Conservation (phyloP, 257 asterid genomes). For the Solanum okadae region DNA sequence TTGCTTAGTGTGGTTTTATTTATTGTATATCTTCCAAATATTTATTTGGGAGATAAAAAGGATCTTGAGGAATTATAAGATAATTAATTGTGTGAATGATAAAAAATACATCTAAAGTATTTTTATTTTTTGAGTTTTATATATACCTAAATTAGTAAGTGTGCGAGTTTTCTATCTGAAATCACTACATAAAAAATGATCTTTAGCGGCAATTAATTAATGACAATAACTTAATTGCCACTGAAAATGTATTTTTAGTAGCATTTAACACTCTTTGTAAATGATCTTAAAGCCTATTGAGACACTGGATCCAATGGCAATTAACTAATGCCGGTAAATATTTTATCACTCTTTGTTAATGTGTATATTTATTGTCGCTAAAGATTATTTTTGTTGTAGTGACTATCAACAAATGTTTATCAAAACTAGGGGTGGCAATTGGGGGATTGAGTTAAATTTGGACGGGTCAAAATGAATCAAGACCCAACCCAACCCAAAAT, state of each 20-base stretch:
- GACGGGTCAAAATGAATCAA: background rate
- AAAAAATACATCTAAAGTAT: background rate
- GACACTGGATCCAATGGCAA: no score
- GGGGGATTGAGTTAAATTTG: background rate
- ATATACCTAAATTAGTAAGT: background rate
- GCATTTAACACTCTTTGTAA: no score
- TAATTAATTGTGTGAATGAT: background rate
- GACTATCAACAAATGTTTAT: background rate
- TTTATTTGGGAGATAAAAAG: background rate
- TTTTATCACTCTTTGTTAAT: no score
- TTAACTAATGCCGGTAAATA: no score
- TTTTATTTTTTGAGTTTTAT: background rate
- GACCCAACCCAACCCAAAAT: background rate
- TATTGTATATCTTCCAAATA: background rate
- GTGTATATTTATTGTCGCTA: no score
- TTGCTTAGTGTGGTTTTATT: background rate
- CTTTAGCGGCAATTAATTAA: no score
- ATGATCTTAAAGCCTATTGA: no score
- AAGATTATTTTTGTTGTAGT: no score
- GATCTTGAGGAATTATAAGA: background rate
- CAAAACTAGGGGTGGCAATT: background rate
- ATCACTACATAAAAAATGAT: no score
- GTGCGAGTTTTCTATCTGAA: background rate
- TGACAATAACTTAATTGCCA: no score
- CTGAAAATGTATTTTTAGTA: no score